Evolutionary conservation across 306 rosid genomes (phyloP).

Genomic region (Vigna reflexopilosa): DNA sequence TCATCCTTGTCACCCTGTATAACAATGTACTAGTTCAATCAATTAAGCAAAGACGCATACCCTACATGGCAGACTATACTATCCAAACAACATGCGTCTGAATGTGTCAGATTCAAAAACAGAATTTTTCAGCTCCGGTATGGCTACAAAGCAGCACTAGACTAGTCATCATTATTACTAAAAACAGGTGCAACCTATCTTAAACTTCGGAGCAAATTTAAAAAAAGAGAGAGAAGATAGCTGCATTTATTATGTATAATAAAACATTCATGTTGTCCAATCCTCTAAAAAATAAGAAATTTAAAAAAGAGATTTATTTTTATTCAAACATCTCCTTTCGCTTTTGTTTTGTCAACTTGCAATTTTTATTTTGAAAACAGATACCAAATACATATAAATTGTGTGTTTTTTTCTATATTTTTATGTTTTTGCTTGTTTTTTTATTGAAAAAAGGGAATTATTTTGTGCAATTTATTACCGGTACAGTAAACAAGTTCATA

Average conservation of each 20-base stretch:
- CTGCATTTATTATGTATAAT: no score
- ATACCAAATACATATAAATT: not conserved
- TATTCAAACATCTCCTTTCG: no score
- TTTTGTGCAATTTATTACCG: not conserved
- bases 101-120: slow-evolving; percentile 1
- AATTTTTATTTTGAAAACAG: no score
- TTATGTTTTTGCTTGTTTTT: no score
- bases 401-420: not conserved
- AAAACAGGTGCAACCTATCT: not conserved
- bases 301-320: no score
- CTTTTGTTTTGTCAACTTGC: no score
- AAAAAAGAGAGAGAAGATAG: not conserved
- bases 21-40: slow-evolving; percentile 22
- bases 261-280: no score
- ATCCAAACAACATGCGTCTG: not conserved
- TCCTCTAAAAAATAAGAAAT: no score
- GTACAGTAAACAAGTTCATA: not conserved
- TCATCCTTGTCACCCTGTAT: slow-evolving; percentile 85
- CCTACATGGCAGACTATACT: not conserved
- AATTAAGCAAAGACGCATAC: slow-evolving; percentile 3
- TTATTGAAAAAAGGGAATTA: no score
- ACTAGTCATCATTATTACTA: slow-evolving; percentile 2
- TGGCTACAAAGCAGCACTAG: not conserved
- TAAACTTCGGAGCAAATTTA: slow-evolving; percentile 7
- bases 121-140: slow-evolving; percentile 6